phyloP scores from a whole-genome alignment of 371 early-diverging fungal genomes.

The Cokeromyces recurvatus region DNA sequence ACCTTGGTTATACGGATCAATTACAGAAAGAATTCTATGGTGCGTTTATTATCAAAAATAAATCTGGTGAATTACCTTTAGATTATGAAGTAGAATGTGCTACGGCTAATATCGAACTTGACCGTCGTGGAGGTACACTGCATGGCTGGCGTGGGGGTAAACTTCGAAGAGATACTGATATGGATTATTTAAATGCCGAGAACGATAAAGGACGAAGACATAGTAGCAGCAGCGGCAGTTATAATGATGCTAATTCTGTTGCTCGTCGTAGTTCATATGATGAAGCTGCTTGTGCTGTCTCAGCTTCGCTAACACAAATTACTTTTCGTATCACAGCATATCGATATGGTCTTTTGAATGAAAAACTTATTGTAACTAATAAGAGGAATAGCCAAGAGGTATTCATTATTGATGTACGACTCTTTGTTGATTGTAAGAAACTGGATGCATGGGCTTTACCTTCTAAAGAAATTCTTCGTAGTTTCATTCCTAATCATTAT shows the following conservation, averaged over 20 bases:
- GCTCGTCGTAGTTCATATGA: conserved; percentile 15
- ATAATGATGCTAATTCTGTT: background rate
- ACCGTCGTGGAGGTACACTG: conserved; percentile 54
- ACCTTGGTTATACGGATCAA: conserved; percentile 54
- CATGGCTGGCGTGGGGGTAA: conserved; percentile 51
- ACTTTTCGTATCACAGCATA: conserved; percentile 56
- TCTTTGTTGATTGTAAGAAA: conserved; percentile 60
- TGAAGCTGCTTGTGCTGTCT: conserved; percentile 7
- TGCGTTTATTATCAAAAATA: conserved; percentile 56
- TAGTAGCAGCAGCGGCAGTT: conserved; percentile 1
- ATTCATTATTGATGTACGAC: conserved; percentile 59
- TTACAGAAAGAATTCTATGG: conserved; percentile 55
- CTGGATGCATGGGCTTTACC: conserved; percentile 29
- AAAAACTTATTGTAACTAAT: conserved; percentile 63
- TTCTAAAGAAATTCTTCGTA: conserved; percentile 18
- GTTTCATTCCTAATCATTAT: background rate
- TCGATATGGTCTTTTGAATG: conserved; percentile 58
- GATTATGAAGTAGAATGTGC: conserved; percentile 60
- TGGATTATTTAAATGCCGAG: conserved; percentile 3
- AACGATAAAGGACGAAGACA: conserved; percentile 10
- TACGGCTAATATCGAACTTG: conserved; percentile 53
- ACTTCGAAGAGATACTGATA: conserved; percentile 7
- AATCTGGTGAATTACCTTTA: conserved; percentile 60
- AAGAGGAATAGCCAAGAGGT: conserved; percentile 65
- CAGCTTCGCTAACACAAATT: conserved; percentile 47